Conservation (phyloP, 1,284 basidiomycete genomes). For the Laetiporus sulphureus region DNA sequence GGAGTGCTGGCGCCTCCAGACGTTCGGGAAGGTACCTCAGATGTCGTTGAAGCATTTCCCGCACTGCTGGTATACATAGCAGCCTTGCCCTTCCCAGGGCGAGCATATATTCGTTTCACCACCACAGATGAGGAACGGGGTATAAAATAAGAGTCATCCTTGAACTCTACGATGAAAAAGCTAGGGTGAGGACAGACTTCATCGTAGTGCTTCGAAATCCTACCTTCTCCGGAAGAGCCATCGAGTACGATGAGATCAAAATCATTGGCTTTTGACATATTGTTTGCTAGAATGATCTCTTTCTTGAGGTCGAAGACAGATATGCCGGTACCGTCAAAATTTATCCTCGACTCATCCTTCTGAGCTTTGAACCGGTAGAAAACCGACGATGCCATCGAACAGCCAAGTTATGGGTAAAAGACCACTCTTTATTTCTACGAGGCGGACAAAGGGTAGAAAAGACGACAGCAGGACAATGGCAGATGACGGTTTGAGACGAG, state of each 20-base stretch:
- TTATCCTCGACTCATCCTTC: constrained; percentile 89
- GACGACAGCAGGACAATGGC: too few relatives aligned
- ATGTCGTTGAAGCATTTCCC: constrained; percentile 31
- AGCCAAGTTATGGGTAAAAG: too few relatives aligned
- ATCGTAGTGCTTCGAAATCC: too few relatives aligned
- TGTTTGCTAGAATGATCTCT: constrained; percentile 96
- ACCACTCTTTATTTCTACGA: too few relatives aligned
- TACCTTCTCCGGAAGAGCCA: constrained; percentile 82
- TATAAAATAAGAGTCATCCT: constrained; percentile 87
- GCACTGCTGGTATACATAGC: constrained; percentile 75
- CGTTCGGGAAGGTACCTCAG: constrained; percentile 15
- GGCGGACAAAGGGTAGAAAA: too few relatives aligned
- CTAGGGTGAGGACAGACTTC: too few relatives aligned
- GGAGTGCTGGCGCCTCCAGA: constrained; percentile 25
- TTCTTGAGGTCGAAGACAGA: constrained; percentile 99
- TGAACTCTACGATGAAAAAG: constrained; percentile 83
- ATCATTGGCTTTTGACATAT: constrained; percentile 92
- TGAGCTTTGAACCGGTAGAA: constrained; percentile 99
- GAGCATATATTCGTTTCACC: constrained; percentile 85
- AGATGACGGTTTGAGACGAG: too few relatives aligned
- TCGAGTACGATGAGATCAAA: constrained; percentile 93
- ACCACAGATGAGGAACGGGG: constrained; percentile 93
- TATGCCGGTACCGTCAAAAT: constrained; percentile 98
- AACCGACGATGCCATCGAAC: constrained; percentile 94
- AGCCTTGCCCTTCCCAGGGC: constrained; percentile 90